Percentiles rank a stretch among this genome's conserved stretches.
Conservation (phyloP, 345 rosid species). For the Salix brachista region DNA sequence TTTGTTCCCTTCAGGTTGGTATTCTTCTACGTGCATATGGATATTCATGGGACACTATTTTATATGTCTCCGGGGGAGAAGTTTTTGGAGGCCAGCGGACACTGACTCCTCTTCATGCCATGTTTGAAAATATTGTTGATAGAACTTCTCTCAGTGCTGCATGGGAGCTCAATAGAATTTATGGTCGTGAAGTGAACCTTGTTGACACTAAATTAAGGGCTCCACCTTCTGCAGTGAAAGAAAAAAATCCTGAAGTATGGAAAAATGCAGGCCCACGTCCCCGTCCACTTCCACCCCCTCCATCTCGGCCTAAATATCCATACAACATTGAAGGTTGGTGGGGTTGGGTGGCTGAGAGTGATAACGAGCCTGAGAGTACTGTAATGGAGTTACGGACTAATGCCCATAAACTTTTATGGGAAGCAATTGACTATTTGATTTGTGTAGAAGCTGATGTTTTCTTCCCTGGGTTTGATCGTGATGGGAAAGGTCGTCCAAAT, state of each 20-base stretch:
- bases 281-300: constrained; percentile 97
- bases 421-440: constrained; percentile 80
- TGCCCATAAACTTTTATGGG: constrained; percentile 95
- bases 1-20: constrained; percentile 58
- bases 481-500: constrained; percentile 92
- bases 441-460: constrained; percentile 93
- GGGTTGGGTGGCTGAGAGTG: constrained; percentile 99
- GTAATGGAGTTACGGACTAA: constrained; percentile 93
- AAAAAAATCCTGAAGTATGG: constrained; percentile 55
- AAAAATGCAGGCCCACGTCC: constrained; percentile 74
- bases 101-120: constrained; percentile 75
- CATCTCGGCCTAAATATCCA: constrained; percentile 76
- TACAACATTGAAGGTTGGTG: constrained; percentile 98
- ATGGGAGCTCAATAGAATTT: constrained; percentile 86
- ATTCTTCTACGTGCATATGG: constrained; percentile 94
- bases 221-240: constrained; percentile 50
- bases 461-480: constrained; percentile 79
- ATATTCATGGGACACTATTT: constrained; percentile 78
- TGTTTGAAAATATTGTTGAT: constrained; percentile 89
- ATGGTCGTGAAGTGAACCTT: constrained; percentile 76
- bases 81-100: constrained; percentile 95
- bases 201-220: constrained; percentile 36
- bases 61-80: constrained; percentile 92
- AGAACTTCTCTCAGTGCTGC: constrained; percentile 77
- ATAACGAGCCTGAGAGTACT: constrained; percentile 94